These are phyloP conservation scores for Chrysanthemum seticuspe DNA, from an alignment of 129 eudicot genomes.

Conservation along the genomic window DNA sequence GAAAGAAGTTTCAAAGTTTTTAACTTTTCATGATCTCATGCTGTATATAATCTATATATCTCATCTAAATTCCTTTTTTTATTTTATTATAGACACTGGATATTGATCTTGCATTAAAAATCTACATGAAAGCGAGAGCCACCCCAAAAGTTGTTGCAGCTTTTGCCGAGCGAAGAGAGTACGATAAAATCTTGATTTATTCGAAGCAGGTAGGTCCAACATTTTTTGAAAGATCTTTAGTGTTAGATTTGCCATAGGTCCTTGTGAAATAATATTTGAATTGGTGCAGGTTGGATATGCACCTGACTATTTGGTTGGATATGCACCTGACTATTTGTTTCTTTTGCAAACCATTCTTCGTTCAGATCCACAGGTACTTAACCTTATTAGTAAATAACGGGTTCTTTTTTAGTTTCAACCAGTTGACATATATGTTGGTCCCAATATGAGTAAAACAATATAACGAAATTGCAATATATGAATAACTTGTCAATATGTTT, in stretches of 20 bases:
- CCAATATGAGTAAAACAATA: no score
- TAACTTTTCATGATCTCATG: no score
- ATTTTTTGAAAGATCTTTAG: not conserved
- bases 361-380: constrained; percentile 86
- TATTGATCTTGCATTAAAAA: constrained; percentile 91
- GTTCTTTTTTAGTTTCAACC: no score
- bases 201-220: constrained; percentile 77
- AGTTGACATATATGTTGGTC: no score
- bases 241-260: no score
- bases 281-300: constrained; percentile 87
- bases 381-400: not conserved
- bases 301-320: no score
- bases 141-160: constrained; percentile 99
- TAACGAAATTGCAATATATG: no score
- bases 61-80: constrained; percentile 2
- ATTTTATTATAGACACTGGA: constrained; percentile 72
- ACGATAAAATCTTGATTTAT: constrained; percentile 90
- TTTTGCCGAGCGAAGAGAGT: constrained; percentile 97
- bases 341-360: constrained; percentile 98
- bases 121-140: constrained; percentile 94
- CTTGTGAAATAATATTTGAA: not conserved
- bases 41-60: constrained; percentile 8
- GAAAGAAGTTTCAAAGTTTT: no score
- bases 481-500: no score
- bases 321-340: no score